These are phyloP conservation scores for Fusarium xylarioides DNA, from an alignment of 2,329 filamentous ascomycete genomes.

Conservation along the genomic window DNA sequence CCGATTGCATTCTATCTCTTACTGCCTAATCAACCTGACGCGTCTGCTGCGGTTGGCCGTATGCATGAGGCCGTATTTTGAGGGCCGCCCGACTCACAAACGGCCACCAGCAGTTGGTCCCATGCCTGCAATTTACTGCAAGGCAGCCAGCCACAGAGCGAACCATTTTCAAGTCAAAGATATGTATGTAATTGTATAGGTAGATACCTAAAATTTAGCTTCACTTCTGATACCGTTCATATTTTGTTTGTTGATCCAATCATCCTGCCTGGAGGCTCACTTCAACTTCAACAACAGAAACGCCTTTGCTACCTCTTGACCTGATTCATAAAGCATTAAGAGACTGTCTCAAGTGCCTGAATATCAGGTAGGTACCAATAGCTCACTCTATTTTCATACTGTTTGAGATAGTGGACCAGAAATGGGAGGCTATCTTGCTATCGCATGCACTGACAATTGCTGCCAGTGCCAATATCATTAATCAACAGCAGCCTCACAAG, in stretches of 20 bases:
- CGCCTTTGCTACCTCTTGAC: background rate
- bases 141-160: conserved; percentile 2
- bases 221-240: background rate
- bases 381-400: background rate
- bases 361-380: background rate
- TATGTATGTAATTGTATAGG: background rate
- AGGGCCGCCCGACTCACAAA: background rate
- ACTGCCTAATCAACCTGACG: background rate
- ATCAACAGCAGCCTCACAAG: background rate
- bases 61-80: conserved; percentile 5
- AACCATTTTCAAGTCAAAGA: background rate
- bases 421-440: background rate
- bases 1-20: background rate
- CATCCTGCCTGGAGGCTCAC: background rate
- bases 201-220: background rate
- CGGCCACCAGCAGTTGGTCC: conserved; percentile 10
- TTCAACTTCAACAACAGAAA: background rate
- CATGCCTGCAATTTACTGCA: background rate
- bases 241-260: background rate
- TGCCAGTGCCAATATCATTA: background rate
- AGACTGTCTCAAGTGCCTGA: background rate
- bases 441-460: background rate
- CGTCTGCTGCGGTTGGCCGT: background rate
- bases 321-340: background rate
- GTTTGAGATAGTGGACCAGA: background rate